Base-by-base conservation (phyloP, 225 moss, liverwort and hornwort species). In the Marchantia paleacea region DNA sequence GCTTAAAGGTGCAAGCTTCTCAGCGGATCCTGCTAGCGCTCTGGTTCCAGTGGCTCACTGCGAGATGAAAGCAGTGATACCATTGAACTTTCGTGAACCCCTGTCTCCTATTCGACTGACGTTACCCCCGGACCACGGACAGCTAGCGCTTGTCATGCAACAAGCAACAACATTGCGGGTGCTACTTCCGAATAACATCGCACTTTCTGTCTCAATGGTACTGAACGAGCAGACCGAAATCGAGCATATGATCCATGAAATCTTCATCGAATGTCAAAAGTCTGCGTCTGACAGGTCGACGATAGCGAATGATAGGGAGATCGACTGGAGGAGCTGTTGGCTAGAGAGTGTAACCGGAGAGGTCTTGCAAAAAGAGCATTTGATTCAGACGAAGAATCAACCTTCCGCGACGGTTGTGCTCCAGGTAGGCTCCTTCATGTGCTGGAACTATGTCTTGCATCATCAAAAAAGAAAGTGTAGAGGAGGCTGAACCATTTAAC, bases 281-380 rank as follows among this genome's bases (percentile, higher is more conserved):
- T 52, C 51, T 9, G 18, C 15, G 13, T 24, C 12, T 73, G 25
- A 52, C 7, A 12, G 14, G 8, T 11, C 10, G 10, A 50, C 18
- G 9, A 50, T 7, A 73, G 16, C 11, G 20, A 52, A 24, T 73
- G 50, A 50, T 6, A 73, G 50, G 26, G 50, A 52, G 9, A 73
- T 73, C 22, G 52, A 73, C 73, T 73, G 73, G 73, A 73, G 14
- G 22, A 50, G n/a, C n/a, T 9, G 50, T 73, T 50, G 73, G 73
- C 25, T 73, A 3, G 73, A 73, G 22, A 73, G 7, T 14, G 11
- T 52, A 19, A 73, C 49, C 7, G 51, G 73, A 18, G 73, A 73
- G 13, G 8, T 22, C 12, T 52, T 50, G 12, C 0, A 52, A 3
- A 50, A 73, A 39, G 3, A 10, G 18, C 51, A 73, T 26, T 39